phyloP scores from a whole-genome alignment of 2,329 filamentous ascomycete genomes.

The Graphilbum fragrans region DNA sequence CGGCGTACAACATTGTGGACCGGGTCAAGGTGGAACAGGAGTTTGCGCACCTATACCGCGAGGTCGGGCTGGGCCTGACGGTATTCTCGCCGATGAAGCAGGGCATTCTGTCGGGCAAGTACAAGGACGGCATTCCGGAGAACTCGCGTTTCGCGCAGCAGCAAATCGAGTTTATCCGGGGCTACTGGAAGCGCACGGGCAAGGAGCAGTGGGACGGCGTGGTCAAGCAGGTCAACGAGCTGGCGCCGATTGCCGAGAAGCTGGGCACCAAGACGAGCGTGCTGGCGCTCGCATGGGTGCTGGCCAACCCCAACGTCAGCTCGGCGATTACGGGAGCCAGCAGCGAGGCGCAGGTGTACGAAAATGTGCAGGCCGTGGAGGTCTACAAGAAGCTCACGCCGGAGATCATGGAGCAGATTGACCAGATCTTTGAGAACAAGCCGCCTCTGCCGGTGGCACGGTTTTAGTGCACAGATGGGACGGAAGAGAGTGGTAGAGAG shows the following conservation, averaged over 20 bases:
- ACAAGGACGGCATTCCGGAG: slow-evolving; percentile 50
- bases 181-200: slow-evolving; percentile 40
- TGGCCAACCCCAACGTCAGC: slow-evolving; percentile 49
- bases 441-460: slow-evolving; percentile 28
- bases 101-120: slow-evolving; percentile 49
- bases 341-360: slow-evolving; percentile 44
- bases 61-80: slow-evolving; percentile 41
- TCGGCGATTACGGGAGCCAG: slow-evolving; percentile 51
- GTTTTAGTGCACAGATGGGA: slow-evolving; percentile 12
- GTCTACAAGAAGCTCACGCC: slow-evolving; percentile 44
- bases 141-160: slow-evolving; percentile 46
- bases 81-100: slow-evolving; percentile 40
- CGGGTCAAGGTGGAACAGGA: slow-evolving; percentile 40
- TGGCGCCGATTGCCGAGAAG: slow-evolving; percentile 51
- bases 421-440: slow-evolving; percentile 46
- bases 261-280: slow-evolving; percentile 45
- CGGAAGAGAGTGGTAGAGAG: no score
- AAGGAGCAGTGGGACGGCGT: slow-evolving; percentile 37
- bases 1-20: slow-evolving; percentile 52
- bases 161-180: slow-evolving; percentile 42
- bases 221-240: slow-evolving; percentile 42
- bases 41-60: slow-evolving; percentile 43
- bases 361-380: slow-evolving; percentile 42
- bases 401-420: slow-evolving; percentile 47
- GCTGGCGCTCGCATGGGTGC: slow-evolving; percentile 50